These are phyloP conservation scores for Mycena chlorophos DNA, from an alignment of 768 basidiomycete species.

Conservation along the genomic window DNA sequence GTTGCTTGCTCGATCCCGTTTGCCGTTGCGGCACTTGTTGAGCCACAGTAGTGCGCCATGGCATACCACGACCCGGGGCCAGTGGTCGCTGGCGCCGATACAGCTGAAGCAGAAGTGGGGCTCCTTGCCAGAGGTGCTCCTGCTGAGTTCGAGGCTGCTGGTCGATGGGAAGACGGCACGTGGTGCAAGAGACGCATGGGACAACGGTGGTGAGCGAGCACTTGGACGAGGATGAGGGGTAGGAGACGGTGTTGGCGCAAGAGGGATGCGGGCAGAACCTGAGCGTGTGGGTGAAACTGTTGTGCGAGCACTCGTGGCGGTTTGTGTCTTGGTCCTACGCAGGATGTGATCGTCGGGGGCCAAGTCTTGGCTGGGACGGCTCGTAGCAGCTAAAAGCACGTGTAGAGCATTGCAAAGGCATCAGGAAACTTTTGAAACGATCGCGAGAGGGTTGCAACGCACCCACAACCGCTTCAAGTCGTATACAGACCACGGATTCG, in stretches of 20 bases:
- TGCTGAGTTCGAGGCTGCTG: conserved; percentile 34
- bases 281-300: conserved; percentile 91
- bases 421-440: too few relatives aligned
- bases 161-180: conserved; percentile 44
- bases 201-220: conserved; percentile 74
- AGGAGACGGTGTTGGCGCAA: conserved; percentile 93
- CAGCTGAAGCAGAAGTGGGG: conserved; percentile 97
- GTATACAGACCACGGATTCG: too few relatives aligned
- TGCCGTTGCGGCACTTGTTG: conserved; percentile 95
- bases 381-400: conserved; percentile 57
- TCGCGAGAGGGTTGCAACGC: too few relatives aligned
- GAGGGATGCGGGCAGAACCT: conserved; percentile 77
- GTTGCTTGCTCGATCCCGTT: conserved; percentile 99
- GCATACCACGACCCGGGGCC: conserved; percentile 91
- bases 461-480: too few relatives aligned
- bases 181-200: conserved; percentile 86
- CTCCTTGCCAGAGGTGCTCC: conserved; percentile 41
- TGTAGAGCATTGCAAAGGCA: too few relatives aligned
- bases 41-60: conserved; percentile 89
- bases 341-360: too few relatives aligned
- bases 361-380: conserved; percentile 86
- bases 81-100: conserved; percentile 81
- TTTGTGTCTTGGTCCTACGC: too few relatives aligned
- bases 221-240: conserved; percentile 74
- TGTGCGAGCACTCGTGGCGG: conserved; percentile 85